Base-by-base conservation (phyloP, 2,329 filamentous ascomycete species). In the Plenodomus tracheiphilus region DNA sequence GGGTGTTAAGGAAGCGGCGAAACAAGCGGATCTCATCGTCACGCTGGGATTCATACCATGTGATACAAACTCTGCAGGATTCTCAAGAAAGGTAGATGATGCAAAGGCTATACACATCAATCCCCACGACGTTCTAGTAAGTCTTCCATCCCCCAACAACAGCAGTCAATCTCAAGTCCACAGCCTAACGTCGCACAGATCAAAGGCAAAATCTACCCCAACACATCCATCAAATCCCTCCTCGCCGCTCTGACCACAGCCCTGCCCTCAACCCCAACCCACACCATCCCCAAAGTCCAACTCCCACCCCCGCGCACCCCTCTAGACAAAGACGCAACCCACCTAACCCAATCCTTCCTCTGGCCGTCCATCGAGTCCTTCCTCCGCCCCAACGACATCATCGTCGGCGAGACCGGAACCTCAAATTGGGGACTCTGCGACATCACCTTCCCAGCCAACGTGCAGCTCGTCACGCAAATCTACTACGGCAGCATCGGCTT, bases 401-500 rank as follows among this genome's bases (percentile, higher is more conserved):
- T 77, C 43, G 58, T 76, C 40, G 69, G 69, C 51, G 75, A 77
- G 53, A 77, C 74, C 2, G 72, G 72, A 30, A 76, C 75, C 16
- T 64, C 71, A 8, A 60, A 66, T 39, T 74, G 74, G 49, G 73
- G 75, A 22, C 48, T 76, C 34, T 65, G 66, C 39, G 69, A 74
- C 47, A 64, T 65, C 17, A 47, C 20, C 5, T 70, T 72, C 47
- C 70, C 70, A 0, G 28, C 49, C 1, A 44, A 57, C 25, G 54
- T 60, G 7, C 61, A 60, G 2, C 72, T 69, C 57, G 60, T 72
- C 32, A 67, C 73, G 4, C 75, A 77, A 47, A 72, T 71, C 25
- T 77, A 76, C 64, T 77, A 75, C 54, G 73, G 73, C 40, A 70
- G 65, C 45, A 77, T 77, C 46, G 75, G 75, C 2, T 77, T 66